These are phyloP conservation scores for Paramarasmius palmivorus DNA, from an alignment of 1,284 basidiomycete species.

Conservation along the genomic window DNA sequence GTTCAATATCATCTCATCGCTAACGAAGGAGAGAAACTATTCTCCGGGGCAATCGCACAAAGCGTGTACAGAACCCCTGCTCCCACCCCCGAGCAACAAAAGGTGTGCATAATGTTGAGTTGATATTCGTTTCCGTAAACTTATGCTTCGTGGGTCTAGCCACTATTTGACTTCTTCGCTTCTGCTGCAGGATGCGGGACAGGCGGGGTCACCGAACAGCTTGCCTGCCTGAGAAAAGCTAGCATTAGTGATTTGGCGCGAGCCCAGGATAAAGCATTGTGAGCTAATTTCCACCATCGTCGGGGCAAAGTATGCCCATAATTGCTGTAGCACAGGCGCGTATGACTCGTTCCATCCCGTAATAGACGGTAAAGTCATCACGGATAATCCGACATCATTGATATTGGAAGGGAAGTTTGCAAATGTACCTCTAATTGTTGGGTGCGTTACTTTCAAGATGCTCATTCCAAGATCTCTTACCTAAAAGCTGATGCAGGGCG, in stretches of 20 bases:
- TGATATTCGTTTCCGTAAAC: neutral
- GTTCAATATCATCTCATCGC: constrained; percentile 57
- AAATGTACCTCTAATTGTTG: constrained; percentile 56
- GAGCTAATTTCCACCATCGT: constrained; percentile 2
- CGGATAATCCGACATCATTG: constrained; percentile 45
- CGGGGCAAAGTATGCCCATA: no score
- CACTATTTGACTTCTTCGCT: constrained; percentile 52
- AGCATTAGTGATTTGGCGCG: constrained; percentile 49
- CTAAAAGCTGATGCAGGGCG: neutral
- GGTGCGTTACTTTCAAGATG: constrained; percentile 36
- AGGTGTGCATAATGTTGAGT: constrained; percentile 35
- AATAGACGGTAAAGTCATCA: constrained; percentile 49
- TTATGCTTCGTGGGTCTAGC: constrained; percentile 29
- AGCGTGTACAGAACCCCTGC: constrained; percentile 55
- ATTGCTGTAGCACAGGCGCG: constrained; percentile 27
- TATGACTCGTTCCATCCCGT: constrained; percentile 45
- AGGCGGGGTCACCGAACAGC: constrained; percentile 32
- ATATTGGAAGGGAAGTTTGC: constrained; percentile 45
- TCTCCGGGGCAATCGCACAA: constrained; percentile 56
- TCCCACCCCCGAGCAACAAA: constrained; percentile 48
- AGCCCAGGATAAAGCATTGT: constrained; percentile 51
- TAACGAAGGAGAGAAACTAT: constrained; percentile 38
- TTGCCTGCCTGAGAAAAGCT: constrained; percentile 49
- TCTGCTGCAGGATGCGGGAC: constrained; percentile 46
- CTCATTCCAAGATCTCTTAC: neutral